A percentile compares a stretch with the other conserved stretches of the same genome.
These are phyloP conservation scores for Tardiomyces depauwii DNA, from an alignment of 1,139 yeast genomes.

Conservation along the genomic window DNA sequence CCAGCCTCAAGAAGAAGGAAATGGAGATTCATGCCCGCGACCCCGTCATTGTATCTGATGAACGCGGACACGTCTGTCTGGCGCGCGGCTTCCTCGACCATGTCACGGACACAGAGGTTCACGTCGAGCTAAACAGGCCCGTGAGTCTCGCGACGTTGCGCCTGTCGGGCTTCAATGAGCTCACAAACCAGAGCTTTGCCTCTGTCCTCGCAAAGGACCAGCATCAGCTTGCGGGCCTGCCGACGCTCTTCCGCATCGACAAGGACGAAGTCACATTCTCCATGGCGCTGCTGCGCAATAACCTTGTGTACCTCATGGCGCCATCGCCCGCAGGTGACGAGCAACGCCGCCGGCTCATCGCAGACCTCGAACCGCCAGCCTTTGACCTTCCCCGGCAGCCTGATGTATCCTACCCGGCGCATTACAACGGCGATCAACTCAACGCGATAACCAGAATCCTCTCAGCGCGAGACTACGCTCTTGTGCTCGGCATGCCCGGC, in stretches of 20 bases:
- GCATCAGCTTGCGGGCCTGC: neutral
- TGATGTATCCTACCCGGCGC: slow-evolving; percentile 3
- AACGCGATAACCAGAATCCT: slow-evolving; percentile 57
- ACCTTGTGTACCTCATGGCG: slow-evolving; percentile 57
- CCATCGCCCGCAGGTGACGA: slow-evolving; percentile 45
- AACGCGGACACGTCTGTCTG: slow-evolving; percentile 63
- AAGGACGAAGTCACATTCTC: slow-evolving; percentile 71
- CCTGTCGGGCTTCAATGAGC: slow-evolving; percentile 31
- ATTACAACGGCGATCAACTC: slow-evolving; percentile 58
- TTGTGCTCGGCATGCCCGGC: slow-evolving; percentile 96
- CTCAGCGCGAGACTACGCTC: slow-evolving; percentile 59
- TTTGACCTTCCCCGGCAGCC: slow-evolving; percentile 5
- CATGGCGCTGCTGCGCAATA: slow-evolving; percentile 65
- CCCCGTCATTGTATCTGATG: slow-evolving; percentile 63
- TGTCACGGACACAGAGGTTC: slow-evolving; percentile 28
- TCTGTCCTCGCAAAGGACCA: slow-evolving; percentile 30
- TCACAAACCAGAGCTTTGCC: slow-evolving; percentile 38
- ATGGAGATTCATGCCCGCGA: slow-evolving; percentile 18
- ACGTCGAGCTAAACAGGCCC: slow-evolving; percentile 40
- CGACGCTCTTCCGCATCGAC: slow-evolving; percentile 55
- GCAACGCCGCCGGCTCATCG: slow-evolving; percentile 45
- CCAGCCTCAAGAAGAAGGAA: no score
- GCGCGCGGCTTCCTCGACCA: slow-evolving; percentile 48
- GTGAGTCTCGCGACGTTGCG: slow-evolving; percentile 37
- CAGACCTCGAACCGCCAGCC: slow-evolving; percentile 42